Conservation (phyloP, 164 flowering plant genomes). For the Taxillus chinensis region DNA sequence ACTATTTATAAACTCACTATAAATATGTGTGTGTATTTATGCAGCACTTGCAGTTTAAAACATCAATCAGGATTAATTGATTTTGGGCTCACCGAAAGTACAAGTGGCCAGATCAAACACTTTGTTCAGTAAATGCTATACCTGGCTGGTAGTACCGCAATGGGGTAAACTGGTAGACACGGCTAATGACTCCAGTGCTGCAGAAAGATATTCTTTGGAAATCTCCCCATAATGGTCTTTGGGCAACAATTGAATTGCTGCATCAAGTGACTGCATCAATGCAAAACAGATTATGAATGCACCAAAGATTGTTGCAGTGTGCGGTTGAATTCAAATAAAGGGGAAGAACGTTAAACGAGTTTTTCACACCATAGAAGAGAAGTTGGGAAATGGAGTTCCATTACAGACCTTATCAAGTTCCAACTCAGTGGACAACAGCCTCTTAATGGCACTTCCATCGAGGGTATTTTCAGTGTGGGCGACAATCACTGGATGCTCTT, state of each 20-base stretch:
- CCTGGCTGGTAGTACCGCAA: slow-evolving; percentile 74
- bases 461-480: slow-evolving; percentile 84
- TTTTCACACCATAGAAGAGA: no score
- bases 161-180: slow-evolving; percentile 85
- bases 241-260: slow-evolving; percentile 41
- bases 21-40: no score
- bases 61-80: no score
- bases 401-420: slow-evolving; percentile 73
- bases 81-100: no score
- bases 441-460: slow-evolving; percentile 75
- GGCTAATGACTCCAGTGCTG: slow-evolving; percentile 52
- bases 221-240: slow-evolving; percentile 51
- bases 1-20: no score
- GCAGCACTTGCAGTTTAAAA: no score
- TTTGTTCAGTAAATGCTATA: slow-evolving; percentile 6
- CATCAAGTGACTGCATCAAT: slow-evolving; percentile 38
- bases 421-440: slow-evolving; percentile 67
- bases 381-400: no score
- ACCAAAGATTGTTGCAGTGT: no score
- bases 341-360: no score
- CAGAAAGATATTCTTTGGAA: slow-evolving; percentile 53
- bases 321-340: no score
- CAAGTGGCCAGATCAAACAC: no score
- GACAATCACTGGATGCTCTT: slow-evolving; percentile 83
- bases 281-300: no score